Percentiles rank a stretch among this genome's conserved stretches.
Conservation (phyloP, 1,284 basidiomycete genomes). For the Earliella scabrosa region DNA sequence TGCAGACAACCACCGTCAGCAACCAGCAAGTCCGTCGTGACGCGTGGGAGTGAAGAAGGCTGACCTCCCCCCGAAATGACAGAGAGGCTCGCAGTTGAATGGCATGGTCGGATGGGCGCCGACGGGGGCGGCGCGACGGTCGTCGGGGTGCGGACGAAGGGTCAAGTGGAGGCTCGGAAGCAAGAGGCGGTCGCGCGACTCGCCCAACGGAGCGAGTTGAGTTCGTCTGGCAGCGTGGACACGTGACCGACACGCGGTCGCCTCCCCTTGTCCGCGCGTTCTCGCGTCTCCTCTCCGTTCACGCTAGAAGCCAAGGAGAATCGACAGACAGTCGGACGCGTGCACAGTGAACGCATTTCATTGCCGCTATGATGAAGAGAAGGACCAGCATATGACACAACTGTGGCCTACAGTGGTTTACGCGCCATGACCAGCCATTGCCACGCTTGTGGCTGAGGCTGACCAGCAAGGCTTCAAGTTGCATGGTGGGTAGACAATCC, state of each 20-base stretch:
- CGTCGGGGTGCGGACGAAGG: constrained; percentile 14
- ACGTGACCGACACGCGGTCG: constrained; percentile 35
- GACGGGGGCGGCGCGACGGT: too few species aligned
- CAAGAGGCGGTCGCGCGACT: constrained; percentile 19
- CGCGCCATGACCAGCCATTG: constrained; percentile 7
- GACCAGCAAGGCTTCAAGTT: too few species aligned
- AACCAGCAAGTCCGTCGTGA: constrained; percentile 14
- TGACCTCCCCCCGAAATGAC: constrained; percentile 76
- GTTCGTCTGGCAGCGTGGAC: constrained; percentile 31
- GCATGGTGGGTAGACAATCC: too few species aligned
- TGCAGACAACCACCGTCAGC: constrained; percentile 36
- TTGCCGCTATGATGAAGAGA: not conserved
- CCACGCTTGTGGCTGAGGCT: constrained; percentile 16
- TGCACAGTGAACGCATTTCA: not conserved
- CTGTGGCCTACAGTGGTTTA: too few species aligned
- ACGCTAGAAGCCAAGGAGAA: not conserved
- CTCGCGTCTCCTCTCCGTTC: not conserved
- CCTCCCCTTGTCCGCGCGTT: constrained; percentile 25
- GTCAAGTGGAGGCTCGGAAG: constrained; percentile 16
- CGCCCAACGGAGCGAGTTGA: constrained; percentile 23
- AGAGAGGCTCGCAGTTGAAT: constrained; percentile 72
- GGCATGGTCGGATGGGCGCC: constrained; percentile 26
- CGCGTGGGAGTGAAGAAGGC: constrained; percentile 11
- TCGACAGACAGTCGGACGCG: not conserved
- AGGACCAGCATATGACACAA: too few species aligned